phyloP scores from a whole-genome alignment of 2,329 filamentous ascomycete genomes.

The Elsinoe fawcettii region DNA sequence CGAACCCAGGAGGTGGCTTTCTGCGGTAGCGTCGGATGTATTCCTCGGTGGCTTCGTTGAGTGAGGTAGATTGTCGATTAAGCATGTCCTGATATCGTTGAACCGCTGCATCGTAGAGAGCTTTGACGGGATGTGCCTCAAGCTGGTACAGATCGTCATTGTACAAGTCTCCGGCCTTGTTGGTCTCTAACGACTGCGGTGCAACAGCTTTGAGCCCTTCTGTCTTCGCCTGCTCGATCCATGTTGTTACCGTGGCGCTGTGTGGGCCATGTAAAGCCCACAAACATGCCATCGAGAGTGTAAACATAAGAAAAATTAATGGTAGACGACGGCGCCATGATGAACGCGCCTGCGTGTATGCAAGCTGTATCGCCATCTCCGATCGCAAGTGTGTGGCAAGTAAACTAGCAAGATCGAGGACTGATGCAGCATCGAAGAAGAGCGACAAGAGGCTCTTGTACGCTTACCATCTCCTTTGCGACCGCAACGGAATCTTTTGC shows the following conservation, averaged over 20 bases:
- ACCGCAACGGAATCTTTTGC: neutral
- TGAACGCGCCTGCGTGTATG: neutral
- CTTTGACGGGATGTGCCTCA: slow-evolving; percentile 4
- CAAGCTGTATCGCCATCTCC: neutral
- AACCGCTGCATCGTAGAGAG: neutral
- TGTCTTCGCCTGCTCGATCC: neutral
- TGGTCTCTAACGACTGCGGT: neutral
- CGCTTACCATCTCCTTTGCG: neutral
- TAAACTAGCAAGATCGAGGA: neutral
- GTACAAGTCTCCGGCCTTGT: neutral
- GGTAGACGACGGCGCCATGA: neutral
- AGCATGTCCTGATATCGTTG: neutral
- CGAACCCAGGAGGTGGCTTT: slow-evolving; percentile 12
- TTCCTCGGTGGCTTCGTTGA: neutral
- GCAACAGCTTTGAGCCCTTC: neutral
- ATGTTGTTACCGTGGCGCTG: neutral
- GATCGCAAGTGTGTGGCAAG: neutral
- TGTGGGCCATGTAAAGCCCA: neutral
- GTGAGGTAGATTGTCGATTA: slow-evolving; percentile 1
- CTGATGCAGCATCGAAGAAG: neutral
- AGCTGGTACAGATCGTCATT: neutral
- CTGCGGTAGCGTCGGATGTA: slow-evolving; percentile 7
- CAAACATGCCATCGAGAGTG: neutral
- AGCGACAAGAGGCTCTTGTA: neutral
- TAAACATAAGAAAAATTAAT: neutral